phyloP scores from a whole-genome alignment of 148 eudicot genomes.

The Chenopodium suecicum region DNA sequence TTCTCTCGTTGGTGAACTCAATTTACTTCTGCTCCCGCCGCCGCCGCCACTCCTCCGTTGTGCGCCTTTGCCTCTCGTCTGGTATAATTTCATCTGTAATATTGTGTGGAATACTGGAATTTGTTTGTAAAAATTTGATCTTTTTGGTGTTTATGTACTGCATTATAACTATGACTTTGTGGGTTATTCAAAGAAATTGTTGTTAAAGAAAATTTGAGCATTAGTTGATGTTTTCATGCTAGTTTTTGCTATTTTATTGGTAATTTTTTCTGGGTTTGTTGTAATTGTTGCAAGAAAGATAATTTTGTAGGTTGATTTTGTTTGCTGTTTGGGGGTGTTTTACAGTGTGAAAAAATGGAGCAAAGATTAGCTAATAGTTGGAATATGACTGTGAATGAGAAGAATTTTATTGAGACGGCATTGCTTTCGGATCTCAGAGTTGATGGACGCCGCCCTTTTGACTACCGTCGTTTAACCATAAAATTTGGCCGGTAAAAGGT shows the following conservation, averaged over 20 bases:
- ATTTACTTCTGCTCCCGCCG: no score
- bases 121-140: neutral
- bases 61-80: no score
- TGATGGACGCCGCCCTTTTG: slow-evolving; percentile 83
- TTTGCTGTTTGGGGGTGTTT: slow-evolving; percentile 7
- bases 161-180: neutral
- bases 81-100: no score
- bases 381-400: slow-evolving; percentile 84
- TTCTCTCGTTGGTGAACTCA: no score
- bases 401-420: slow-evolving; percentile 77
- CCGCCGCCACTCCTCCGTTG: no score
- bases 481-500: slow-evolving; percentile 72
- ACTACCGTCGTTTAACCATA: slow-evolving; percentile 63
- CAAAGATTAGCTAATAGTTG: slow-evolving; percentile 75
- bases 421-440: slow-evolving; percentile 65
- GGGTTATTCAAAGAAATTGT: neutral
- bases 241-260: neutral
- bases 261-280: no score
- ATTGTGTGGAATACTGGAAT: neutral
- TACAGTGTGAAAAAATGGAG: slow-evolving; percentile 46
- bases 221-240: neutral
- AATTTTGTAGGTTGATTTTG: neutral
- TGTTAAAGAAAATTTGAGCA: neutral
- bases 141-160: neutral
- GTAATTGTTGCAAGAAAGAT: neutral